Evolutionary conservation across 352 stramenopile genomes (phyloP), one percentile per base, ranked within the genome.

Genomic region (Phytophthora nicotianae): DNA sequence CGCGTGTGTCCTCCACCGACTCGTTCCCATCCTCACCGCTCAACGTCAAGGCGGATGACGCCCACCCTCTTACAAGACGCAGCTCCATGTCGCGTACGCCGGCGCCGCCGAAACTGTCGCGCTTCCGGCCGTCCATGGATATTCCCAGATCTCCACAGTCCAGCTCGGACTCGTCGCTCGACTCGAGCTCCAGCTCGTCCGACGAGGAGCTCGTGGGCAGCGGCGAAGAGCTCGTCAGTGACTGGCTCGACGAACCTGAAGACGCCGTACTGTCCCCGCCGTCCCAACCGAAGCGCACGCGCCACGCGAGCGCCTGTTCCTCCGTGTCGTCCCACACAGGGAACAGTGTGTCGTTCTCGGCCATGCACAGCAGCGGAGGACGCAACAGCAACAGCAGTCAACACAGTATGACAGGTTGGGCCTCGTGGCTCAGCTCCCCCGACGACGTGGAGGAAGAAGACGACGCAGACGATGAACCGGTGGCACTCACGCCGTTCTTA

Each of bases 231-330:
- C 50, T 88, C 3, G 70, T 93, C 13, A 86, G 72, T 50, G 84
- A 93, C 64, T 93, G 84, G 84, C 82, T 93, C 17, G 84, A 90
- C 65, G 84, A 91, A 29, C 77, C 78, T 0, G 75, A 90, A 21
- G 79, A 89, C 52, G 78, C 78, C 0, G 62, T 90, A 32, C 61
- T 88, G 38, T 83, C 83, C 13, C 81, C 81, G 27, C 75, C 74
- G 41, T 50, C 65, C 21, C 35, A 55, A 5, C 65, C 57, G 16
- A 74, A 74, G 45, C 70, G 62, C 29, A 37, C 49, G 19, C 63
- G 62, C 29, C 67, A 62, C 53, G 66, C 56, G 29, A 88, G 70
- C 53, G 77, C 61, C 46, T 90, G 81, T 47, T 90, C 81, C 27
- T 81, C 77, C 6, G 83, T 81, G 32, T 75, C 68, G 0, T 77